Conservation (phyloP, 1,139 yeast genomes). For the Pneumocystis carinii region DNA sequence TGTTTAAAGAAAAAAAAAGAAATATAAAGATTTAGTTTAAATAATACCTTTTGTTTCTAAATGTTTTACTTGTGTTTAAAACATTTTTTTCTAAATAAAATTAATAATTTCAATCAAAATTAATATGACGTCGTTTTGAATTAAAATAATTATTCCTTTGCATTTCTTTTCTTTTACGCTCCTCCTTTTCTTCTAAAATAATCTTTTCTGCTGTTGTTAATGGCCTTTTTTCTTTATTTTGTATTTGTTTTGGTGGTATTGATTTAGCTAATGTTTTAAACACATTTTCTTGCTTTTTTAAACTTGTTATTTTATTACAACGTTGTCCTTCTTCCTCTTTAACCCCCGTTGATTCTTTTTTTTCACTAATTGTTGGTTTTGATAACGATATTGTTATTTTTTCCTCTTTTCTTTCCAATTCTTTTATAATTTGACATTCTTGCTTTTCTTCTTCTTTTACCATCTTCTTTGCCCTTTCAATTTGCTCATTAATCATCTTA, state of each 20-base stretch:
- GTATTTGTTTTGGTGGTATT: slow-evolving; percentile 3
- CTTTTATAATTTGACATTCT: slow-evolving; percentile 2
- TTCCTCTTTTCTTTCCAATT: not conserved
- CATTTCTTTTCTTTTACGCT: not conserved
- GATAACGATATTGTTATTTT: not conserved
- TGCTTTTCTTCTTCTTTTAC: slow-evolving; percentile 16
- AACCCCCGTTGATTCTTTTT: not conserved
- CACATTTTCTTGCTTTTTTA: not conserved
- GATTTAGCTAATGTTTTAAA: slow-evolving; percentile 2
- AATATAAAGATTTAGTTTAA: no score
- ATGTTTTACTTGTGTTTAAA: no score
- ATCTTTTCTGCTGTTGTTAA: slow-evolving; percentile 8
- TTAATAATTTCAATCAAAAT: not conserved
- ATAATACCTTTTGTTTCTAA: no score
- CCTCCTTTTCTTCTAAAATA: slow-evolving; percentile 4
- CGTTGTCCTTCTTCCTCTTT: not conserved
- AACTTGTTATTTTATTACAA: slow-evolving; percentile 1
- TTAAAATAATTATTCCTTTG: not conserved
- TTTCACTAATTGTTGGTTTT: slow-evolving; percentile 12
- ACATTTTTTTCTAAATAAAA: not conserved
- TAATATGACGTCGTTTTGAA: not conserved
- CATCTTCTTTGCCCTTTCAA: slow-evolving; percentile 30
- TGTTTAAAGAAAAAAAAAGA: no score
- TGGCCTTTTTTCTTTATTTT: not conserved
- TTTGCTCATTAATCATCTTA: slow-evolving; percentile 38